Evolutionary conservation across 2,329 filamentous ascomycete genomes (phyloP).

Genomic region (Lecanoromycetidae sp.): DNA sequence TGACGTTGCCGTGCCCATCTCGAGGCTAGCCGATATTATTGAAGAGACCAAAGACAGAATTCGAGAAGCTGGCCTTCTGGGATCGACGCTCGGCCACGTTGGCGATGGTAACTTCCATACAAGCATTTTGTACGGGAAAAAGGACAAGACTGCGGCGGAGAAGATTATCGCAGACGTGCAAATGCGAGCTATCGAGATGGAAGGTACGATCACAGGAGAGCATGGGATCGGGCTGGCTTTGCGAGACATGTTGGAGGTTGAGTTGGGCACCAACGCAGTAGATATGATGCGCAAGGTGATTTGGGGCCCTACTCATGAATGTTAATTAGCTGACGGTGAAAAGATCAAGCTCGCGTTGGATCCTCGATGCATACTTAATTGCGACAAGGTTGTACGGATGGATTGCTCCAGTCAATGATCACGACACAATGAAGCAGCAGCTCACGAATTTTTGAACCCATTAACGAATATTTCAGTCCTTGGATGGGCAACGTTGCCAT

Average conservation of each 20-base stretch:
- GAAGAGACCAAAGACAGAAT: conserved; percentile 13
- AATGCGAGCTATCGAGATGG: conserved; percentile 18
- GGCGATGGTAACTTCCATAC: conserved; percentile 28
- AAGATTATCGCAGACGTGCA: conserved; percentile 20
- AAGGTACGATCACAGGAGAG: conserved; percentile 21
- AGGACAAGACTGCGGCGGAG: conserved; percentile 21
- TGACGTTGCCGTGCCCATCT: conserved; percentile 18
- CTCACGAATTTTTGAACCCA: no score
- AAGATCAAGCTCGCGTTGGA: conserved; percentile 19
- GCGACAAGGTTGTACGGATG: conserved; percentile 19
- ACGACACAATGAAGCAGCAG: background rate
- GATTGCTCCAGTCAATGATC: no score
- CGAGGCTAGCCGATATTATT: conserved; percentile 17
- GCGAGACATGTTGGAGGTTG: conserved; percentile 17
- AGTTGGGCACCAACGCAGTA: conserved; percentile 18
- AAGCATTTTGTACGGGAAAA: conserved; percentile 22
- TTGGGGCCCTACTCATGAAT: background rate
- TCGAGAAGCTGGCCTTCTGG: conserved; percentile 21
- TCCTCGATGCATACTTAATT: conserved; percentile 20
- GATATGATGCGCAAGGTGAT: conserved; percentile 19
- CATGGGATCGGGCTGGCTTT: conserved; percentile 21
- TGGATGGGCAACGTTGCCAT: no score
- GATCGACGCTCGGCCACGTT: conserved; percentile 20
- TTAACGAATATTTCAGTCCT: no score
- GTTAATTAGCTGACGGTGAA: background rate